Conservation (phyloP, 805 yeast genomes). For the Sugiyamaella qingdaonensis region DNA sequence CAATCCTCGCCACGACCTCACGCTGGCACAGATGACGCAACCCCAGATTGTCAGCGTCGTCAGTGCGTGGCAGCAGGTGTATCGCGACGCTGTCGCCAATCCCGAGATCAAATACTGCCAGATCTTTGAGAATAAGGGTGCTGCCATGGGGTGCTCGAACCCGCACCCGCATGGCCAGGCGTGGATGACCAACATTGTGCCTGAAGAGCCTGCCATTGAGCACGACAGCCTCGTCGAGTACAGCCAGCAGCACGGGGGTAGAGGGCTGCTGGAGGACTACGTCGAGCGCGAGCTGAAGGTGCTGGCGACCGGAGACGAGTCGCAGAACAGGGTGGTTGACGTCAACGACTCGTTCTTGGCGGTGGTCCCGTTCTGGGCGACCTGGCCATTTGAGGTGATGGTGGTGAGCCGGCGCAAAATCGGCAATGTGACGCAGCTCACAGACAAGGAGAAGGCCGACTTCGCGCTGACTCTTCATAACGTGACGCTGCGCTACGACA, state of each 20-base stretch:
- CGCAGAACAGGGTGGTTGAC: conserved; percentile 46
- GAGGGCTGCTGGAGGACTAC: conserved; percentile 60
- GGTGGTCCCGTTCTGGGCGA: conserved; percentile 78
- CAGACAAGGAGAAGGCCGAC: conserved; percentile 45
- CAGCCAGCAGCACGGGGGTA: conserved; percentile 33
- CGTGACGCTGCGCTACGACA: conserved; percentile 64
- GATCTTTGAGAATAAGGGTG: conserved; percentile 73
- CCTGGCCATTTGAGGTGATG: conserved; percentile 77
- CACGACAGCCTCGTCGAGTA: conserved; percentile 49
- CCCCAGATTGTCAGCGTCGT: conserved; percentile 47
- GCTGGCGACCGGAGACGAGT: conserved; percentile 30
- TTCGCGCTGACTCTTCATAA: conserved; percentile 51
- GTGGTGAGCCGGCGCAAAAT: conserved; percentile 54
- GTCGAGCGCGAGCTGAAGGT: conserved; percentile 47
- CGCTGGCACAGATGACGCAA: conserved; percentile 56
- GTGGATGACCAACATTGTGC: conserved; percentile 64
- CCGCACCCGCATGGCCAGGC: conserved; percentile 84
- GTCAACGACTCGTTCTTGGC: conserved; percentile 61
- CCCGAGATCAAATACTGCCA: conserved; percentile 53
- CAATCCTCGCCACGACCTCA: conserved; percentile 62
- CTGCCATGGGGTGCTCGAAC: conserved; percentile 78
- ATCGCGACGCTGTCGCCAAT: conserved; percentile 40
- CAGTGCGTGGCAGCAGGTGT: conserved; percentile 56
- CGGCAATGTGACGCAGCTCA: conserved; percentile 46
- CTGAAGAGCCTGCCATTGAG: conserved; percentile 63